Percentiles rank a stretch among this genome's conserved stretches.
These are phyloP conservation scores for Bolboschoenus planiculmis DNA, from an alignment of 176 grass and related monocot species.

Conservation along the genomic window DNA sequence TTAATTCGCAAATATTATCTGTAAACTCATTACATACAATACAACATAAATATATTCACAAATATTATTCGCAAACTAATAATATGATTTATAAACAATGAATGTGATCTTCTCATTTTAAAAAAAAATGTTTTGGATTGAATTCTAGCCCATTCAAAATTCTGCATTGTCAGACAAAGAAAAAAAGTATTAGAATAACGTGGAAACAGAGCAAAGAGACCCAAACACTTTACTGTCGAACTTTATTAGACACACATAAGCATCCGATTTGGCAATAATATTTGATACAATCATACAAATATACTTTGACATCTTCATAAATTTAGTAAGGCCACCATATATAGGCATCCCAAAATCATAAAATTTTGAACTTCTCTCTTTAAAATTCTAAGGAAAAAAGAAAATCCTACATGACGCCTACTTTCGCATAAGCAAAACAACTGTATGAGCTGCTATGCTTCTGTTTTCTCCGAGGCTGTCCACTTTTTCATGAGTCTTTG, in stretches of 20 bases:
- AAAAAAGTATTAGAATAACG: too few relatives aligned
- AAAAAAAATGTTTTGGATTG: too few relatives aligned
- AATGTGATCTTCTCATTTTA: too few relatives aligned
- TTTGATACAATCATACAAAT: constrained; percentile 1
- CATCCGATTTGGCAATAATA: not conserved
- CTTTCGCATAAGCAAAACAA: constrained; percentile 77
- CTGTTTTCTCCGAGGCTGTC: constrained; percentile 96
- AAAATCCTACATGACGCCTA: constrained; percentile 21
- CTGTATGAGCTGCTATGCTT: constrained; percentile 95
- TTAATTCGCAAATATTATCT: too few relatives aligned
- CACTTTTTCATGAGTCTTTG: constrained; percentile 93
- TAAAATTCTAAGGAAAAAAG: not conserved
- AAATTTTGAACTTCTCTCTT: not conserved
- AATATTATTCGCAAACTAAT: too few relatives aligned
- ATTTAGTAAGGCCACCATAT: not conserved
- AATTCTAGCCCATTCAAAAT: too few relatives aligned
- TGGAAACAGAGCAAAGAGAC: constrained; percentile 2
- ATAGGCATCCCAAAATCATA: not conserved
- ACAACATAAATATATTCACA: too few relatives aligned
- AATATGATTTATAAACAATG: too few relatives aligned
- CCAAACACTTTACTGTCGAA: not conserved
- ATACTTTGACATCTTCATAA: not conserved
- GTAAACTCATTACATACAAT: too few relatives aligned
- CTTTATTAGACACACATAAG: not conserved
- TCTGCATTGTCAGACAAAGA: too few relatives aligned